These are phyloP conservation scores for Annulohypoxylon moriforme DNA, from an alignment of 495 filamentous ascomycete species.

Conservation along the genomic window DNA sequence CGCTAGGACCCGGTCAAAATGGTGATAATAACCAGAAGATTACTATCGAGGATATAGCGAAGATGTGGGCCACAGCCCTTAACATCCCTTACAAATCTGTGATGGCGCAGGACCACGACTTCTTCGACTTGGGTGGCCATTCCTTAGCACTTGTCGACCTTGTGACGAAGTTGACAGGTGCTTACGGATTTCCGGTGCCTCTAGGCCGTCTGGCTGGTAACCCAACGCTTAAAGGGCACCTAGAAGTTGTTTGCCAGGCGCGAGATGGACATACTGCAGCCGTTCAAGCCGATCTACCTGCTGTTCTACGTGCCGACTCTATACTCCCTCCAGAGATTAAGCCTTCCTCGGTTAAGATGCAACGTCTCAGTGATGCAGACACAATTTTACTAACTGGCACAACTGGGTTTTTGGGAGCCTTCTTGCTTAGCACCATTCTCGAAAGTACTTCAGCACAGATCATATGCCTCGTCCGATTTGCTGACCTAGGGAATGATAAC, in stretches of 20 bases:
- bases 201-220: conserved; percentile 71
- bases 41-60: conserved; percentile 64
- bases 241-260: conserved; percentile 67
- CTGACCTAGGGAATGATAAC: conserved; percentile 65
- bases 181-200: conserved; percentile 71
- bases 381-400: conserved; percentile 59
- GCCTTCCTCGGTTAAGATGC: conserved; percentile 58
- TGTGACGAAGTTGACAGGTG: conserved; percentile 65
- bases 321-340: conserved; percentile 68
- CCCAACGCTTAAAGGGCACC: conserved; percentile 69
- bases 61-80: conserved; percentile 69
- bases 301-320: conserved; percentile 68
- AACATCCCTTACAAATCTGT: conserved; percentile 64
- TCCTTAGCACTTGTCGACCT: conserved; percentile 74
- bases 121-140: conserved; percentile 78
- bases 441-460: conserved; percentile 70
- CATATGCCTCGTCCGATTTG: conserved; percentile 74
- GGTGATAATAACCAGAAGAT: conserved; percentile 59
- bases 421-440: conserved; percentile 53
- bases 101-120: conserved; percentile 68
- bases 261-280: conserved; percentile 73
- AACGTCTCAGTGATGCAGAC: conserved; percentile 65
- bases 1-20: conserved; percentile 47
- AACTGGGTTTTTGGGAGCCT: conserved; percentile 57
- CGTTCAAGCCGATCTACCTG: conserved; percentile 72